These are phyloP conservation scores for Dioszegia hungarica DNA, from an alignment of 768 basidiomycete species.

Conservation along the genomic window DNA sequence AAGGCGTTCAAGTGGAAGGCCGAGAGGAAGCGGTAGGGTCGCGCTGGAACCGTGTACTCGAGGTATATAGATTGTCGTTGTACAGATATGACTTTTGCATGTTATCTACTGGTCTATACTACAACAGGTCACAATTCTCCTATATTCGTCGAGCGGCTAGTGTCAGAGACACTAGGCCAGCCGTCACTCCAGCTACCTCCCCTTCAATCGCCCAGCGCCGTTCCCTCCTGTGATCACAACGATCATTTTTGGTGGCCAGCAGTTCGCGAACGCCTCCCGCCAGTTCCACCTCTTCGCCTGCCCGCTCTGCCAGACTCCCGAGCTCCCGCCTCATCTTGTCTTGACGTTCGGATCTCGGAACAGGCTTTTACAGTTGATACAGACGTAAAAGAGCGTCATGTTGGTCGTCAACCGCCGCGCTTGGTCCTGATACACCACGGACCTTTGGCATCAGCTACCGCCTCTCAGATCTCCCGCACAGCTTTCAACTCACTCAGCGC, in stretches of 20 bases:
- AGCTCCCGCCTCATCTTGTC: neutral
- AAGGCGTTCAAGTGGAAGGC: constrained; percentile 47
- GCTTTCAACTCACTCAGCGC: constrained; percentile 53
- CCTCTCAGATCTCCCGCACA: neutral
- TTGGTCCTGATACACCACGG: constrained; percentile 94
- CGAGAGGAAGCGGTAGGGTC: constrained; percentile 35
- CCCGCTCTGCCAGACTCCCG: too few species aligned
- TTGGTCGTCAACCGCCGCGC: constrained; percentile 88
- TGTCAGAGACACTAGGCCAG: too few species aligned
- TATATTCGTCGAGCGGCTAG: too few species aligned
- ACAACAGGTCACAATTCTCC: too few species aligned
- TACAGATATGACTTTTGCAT: neutral
- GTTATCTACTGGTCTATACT: too few species aligned
- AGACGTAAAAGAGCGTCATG: constrained; percentile 48
- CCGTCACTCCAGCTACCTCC: too few species aligned
- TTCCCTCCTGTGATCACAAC: too few species aligned
- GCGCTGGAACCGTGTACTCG: neutral
- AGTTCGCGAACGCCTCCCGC: too few species aligned
- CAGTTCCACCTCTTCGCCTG: too few species aligned
- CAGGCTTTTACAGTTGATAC: constrained; percentile 37
- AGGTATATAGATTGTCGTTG: neutral
- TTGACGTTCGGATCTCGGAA: constrained; percentile 38
- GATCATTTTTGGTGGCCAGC: too few species aligned
- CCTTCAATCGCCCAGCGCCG: too few species aligned
- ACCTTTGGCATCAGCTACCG: constrained; percentile 54